Percentiles rank a stretch among this genome's conserved stretches.
Evolutionary conservation across 164 flowering plant genomes (phyloP).

Genomic region (Stephania japonica): DNA sequence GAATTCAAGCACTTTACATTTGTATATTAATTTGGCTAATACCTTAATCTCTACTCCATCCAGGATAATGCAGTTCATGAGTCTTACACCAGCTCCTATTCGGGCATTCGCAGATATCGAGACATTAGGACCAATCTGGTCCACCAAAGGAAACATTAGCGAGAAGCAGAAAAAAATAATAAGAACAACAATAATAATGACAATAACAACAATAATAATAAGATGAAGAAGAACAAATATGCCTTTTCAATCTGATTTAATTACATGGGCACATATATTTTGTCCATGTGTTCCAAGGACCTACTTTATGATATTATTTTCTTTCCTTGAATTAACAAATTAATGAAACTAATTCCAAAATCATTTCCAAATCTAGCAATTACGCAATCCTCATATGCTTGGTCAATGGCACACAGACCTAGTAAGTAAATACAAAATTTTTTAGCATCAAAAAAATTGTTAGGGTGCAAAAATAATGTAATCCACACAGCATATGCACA

Average conservation of each 20-base stretch:
- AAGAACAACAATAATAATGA: too few relatives aligned
- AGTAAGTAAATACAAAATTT: neutral
- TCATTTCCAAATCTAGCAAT: neutral
- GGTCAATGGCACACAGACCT: neutral
- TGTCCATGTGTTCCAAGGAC: neutral
- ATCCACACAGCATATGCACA: neutral
- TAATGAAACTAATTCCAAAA: neutral
- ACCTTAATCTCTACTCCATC: conserved; percentile 98
- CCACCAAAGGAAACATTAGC: neutral
- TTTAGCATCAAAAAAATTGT: neutral
- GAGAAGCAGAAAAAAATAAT: neutral
- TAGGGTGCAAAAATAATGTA: neutral
- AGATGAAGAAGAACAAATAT: neutral
- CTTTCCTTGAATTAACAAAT: neutral
- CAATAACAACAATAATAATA: too few relatives aligned
- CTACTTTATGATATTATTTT: neutral
- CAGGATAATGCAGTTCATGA: conserved; percentile 77
- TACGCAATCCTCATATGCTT: neutral
- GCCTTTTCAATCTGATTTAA: neutral
- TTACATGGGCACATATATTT: neutral
- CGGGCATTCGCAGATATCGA: conserved; percentile 98
- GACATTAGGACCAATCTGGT: conserved; percentile 96
- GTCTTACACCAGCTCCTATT: conserved; percentile 87
- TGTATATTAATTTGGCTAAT: conserved; percentile 7
- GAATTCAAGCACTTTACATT: neutral